Conservation (phyloP, 768 basidiomycete species). For the Fomitopsis pulvina region DNA sequence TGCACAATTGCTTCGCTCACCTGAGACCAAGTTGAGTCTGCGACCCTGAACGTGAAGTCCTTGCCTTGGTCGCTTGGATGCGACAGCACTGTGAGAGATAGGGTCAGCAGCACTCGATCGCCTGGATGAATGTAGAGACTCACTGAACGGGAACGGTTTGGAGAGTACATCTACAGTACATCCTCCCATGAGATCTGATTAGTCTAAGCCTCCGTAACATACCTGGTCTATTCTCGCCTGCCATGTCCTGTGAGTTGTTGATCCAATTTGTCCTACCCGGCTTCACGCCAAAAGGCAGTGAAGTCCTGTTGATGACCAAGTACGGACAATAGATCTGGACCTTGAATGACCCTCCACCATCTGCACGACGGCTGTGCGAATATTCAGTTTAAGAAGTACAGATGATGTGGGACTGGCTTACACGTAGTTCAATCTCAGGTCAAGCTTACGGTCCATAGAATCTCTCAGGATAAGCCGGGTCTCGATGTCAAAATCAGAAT, state of each 20-base stretch:
- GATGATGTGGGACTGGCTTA: slow-evolving; percentile 33
- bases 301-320: slow-evolving; percentile 89
- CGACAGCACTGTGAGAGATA: slow-evolving; percentile 63
- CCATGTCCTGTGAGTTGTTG: slow-evolving; percentile 66
- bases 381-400: not conserved
- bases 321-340: slow-evolving; percentile 93
- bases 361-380: slow-evolving; percentile 56
- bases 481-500: slow-evolving; percentile 85
- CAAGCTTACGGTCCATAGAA: slow-evolving; percentile 63
- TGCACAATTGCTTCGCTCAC: slow-evolving; percentile 5
- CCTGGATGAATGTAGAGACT: slow-evolving; percentile 25
- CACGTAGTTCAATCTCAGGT: slow-evolving; percentile 87
- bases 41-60: slow-evolving; percentile 76
- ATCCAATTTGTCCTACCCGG: slow-evolving; percentile 57
- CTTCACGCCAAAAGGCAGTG: slow-evolving; percentile 69
- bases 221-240: slow-evolving; percentile 75
- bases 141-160: slow-evolving; percentile 73
- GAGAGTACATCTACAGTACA: slow-evolving; percentile 36
- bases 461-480: slow-evolving; percentile 68
- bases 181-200: not conserved
- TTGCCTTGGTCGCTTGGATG: slow-evolving; percentile 75
- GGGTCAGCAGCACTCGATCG: slow-evolving; percentile 2
- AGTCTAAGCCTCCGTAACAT: slow-evolving; percentile 14
- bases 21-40: slow-evolving; percentile 86
- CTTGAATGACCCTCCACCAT: slow-evolving; percentile 93